Base-by-base conservation (phyloP, 2,329 filamentous ascomycete genomes). In the Sclerotinia sclerotiorum region DNA sequence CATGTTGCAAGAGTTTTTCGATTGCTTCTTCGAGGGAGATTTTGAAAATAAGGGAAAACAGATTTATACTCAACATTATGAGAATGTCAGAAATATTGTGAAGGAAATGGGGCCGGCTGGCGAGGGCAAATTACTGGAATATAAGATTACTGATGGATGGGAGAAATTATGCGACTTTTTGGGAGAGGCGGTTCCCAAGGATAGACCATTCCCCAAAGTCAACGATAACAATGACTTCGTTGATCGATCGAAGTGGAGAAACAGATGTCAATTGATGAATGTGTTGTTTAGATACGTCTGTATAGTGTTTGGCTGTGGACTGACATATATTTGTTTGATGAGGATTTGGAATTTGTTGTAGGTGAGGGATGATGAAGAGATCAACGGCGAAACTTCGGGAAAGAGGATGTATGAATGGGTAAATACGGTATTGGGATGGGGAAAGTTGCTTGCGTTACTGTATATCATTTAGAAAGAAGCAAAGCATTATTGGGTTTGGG, bases 81-180 rank as follows among this genome's bases (percentile, higher is more conserved):
- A 62, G 21, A 68, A 62, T 21, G 58, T 68, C 7, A 67, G 63
- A 55, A 32, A 27, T 5, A 56, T 69, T 24, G 64, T 49, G 0
- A 61, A 67, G 42, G 39, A 15, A 1, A 48, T 67, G 54, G 65
- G 65, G 5, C 55, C 55, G 19, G 55, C 54, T 0, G 54, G 65
- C 1, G 61, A 68, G 48, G 67, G 48, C 2, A 46, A 51, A 27
- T 56, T 72, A 1, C 48, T 73, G 19, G 71, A 68, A 61, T 73
- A 68, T 15, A 44, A 71, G 27, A 70, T 71, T 10, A 69, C 67
- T 24, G 62, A 72, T 39, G 72, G 72, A 5, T 73, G 72, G 72
- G 63, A n/a, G 13, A 68, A 69, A 11, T 29, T 73, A 17, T 73
- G 71, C 51, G 56, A 52, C 7, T 72, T 73, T 55, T 46, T 73